Evolutionary conservation across 257 asterid genomes (phyloP).

Genomic region (Solanum pennellii): DNA sequence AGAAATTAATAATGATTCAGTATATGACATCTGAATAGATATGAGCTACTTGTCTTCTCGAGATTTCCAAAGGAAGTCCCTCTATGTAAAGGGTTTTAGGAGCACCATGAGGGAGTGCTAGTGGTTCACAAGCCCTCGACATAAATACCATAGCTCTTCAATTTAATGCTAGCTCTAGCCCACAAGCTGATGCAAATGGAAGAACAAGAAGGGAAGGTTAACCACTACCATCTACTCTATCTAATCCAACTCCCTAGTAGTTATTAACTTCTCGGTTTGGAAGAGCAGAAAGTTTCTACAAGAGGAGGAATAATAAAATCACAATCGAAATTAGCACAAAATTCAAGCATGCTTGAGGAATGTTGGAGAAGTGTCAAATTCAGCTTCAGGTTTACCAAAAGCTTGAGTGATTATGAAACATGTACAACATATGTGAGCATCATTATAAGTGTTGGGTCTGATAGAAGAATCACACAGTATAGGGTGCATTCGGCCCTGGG

Average conservation of each 20-base stretch:
- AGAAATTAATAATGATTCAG: background rate
- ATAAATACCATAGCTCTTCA: slow-evolving; percentile 11
- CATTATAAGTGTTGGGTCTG: no score
- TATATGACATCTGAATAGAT: slow-evolving; percentile 11
- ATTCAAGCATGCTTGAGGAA: no score
- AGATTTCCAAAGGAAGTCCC: slow-evolving; percentile 43
- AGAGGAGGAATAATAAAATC: background rate
- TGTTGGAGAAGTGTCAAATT: background rate
- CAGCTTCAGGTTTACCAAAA: background rate
- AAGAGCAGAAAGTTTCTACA: slow-evolving; percentile 13
- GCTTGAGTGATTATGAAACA: no score
- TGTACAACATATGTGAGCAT: no score
- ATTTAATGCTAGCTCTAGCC: slow-evolving; percentile 17
- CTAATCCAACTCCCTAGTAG: background rate
- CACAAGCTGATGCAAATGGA: slow-evolving; percentile 14
- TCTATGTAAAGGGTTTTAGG: slow-evolving; percentile 38
- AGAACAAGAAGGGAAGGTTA: no score
- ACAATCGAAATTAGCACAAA: background rate
- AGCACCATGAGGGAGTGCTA: slow-evolving; percentile 4
- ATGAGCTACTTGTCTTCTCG: slow-evolving; percentile 45
- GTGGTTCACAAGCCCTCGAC: background rate
- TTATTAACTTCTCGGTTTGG: no score
- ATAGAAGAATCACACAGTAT: no score
- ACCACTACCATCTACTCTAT: no score
- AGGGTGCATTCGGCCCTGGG: no score